Percentiles rank a stretch among this genome's conserved stretches.
phyloP scores from a whole-genome alignment of 805 yeast genomes.

The Pichia cephalocereana region DNA sequence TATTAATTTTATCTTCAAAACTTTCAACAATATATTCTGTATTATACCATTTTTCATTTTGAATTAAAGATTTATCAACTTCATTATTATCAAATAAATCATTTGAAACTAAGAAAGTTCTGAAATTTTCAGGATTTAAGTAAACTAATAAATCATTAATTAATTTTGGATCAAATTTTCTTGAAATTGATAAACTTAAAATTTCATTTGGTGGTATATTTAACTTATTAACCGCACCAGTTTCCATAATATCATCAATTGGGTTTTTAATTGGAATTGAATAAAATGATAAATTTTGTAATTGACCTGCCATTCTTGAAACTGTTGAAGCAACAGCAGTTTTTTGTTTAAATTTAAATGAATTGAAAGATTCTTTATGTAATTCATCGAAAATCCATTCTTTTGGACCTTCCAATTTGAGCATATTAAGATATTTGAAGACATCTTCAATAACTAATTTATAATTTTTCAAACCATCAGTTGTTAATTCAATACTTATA shows the following conservation, averaged over 20 bases:
- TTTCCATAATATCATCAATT: constrained; percentile 1
- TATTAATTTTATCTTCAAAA: constrained; percentile 24
- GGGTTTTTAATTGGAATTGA: constrained; percentile 15
- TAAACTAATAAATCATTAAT: constrained; percentile 40
- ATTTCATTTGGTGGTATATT: constrained; percentile 56
- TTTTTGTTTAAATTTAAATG: constrained; percentile 78
- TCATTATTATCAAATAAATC: constrained; percentile 36
- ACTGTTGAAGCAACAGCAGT: constrained; percentile 63
- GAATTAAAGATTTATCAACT: constrained; percentile 23
- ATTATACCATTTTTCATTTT: constrained; percentile 81
- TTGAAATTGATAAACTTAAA: constrained; percentile 44
- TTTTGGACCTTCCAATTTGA: constrained; percentile 52
- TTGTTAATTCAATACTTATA: constrained; percentile 70
- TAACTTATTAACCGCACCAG: constrained; percentile 4
- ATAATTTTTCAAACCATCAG: constrained; percentile 58
- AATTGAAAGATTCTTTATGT: constrained; percentile 53
- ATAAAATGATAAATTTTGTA: constrained; percentile 20
- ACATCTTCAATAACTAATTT: constrained; percentile 46
- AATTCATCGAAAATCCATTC: constrained; percentile 77
- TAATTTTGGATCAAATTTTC: constrained; percentile 48
- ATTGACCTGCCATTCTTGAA: constrained; percentile 31
- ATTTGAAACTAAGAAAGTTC: constrained; percentile 46
- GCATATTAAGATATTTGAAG: constrained; percentile 67
- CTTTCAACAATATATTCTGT: constrained; percentile 58
- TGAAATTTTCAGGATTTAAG: constrained; percentile 51